phyloP scores from a whole-genome alignment of 1,284 basidiomycete species.

The Stereum hirsutum region DNA sequence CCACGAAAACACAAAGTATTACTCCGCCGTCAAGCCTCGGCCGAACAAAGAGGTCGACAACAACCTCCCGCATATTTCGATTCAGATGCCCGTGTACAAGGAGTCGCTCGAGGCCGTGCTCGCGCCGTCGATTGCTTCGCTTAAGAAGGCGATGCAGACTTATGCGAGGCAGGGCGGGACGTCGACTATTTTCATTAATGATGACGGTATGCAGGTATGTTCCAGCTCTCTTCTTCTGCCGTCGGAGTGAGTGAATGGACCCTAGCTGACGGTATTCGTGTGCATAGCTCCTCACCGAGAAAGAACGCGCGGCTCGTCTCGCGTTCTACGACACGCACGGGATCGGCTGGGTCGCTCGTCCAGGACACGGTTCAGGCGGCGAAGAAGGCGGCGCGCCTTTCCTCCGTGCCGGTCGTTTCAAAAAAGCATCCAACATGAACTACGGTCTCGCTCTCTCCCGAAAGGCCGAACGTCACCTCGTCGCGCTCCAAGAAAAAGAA shows the following conservation, averaged over 20 bases:
- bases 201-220: conserved; percentile 36
- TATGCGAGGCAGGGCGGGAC: conserved; percentile 45
- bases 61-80: conserved; percentile 42
- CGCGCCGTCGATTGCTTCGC: conserved; percentile 33
- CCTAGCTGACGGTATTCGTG: too few relatives aligned
- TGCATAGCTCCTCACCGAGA: conserved; percentile 40
- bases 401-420: conserved; percentile 81
- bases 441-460: conserved; percentile 69
- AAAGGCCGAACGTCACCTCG: conserved; percentile 65
- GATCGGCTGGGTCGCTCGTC: conserved; percentile 79
- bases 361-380: conserved; percentile 42
- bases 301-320: conserved; percentile 57
- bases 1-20: conserved; percentile 38
- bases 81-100: conserved; percentile 53
- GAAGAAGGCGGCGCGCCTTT: conserved; percentile 23
- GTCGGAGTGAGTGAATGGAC: too few relatives aligned
- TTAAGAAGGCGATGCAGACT: conserved; percentile 37
- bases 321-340: conserved; percentile 74
- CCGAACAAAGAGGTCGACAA: conserved; percentile 32
- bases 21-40: conserved; percentile 31
- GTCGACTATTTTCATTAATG: conserved; percentile 40
- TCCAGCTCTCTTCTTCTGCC: neutral
- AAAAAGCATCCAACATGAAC: conserved; percentile 90
- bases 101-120: conserved; percentile 28
- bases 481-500: conserved; percentile 17